Conservation (phyloP, 2,329 filamentous ascomycete genomes). For the Elsinoe perseae region DNA sequence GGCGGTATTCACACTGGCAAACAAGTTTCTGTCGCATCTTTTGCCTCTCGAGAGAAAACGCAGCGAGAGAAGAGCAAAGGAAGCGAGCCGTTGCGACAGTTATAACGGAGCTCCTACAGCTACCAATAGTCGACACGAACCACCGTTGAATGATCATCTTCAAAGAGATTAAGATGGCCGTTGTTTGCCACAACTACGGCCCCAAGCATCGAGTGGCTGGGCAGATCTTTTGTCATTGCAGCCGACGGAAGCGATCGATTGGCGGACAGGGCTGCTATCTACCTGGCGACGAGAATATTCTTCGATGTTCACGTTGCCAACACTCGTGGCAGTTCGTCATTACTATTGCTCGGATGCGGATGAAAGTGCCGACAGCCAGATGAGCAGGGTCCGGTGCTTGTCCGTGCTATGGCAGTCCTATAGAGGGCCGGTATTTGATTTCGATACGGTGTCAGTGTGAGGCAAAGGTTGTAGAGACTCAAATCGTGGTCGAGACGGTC, state of each 20-base stretch:
- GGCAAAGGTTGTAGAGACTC: not conserved
- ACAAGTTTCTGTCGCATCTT: not conserved
- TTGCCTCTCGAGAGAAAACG: not conserved
- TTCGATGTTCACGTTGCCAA: conserved; percentile 13
- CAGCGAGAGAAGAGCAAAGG: not conserved
- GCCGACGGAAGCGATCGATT: not conserved
- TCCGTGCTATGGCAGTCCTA: not conserved
- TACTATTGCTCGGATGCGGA: not conserved
- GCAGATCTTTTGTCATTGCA: not conserved
- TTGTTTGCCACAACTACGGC: not conserved
- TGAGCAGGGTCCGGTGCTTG: not conserved
- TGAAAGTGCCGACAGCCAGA: not conserved
- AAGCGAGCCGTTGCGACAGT: conserved; percentile 5
- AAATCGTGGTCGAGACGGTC: conserved; percentile 1
- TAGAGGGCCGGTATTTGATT: not conserved
- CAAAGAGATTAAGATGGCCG: conserved; percentile 11
- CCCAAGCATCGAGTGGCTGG: not conserved
- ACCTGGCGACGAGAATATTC: conserved; percentile 11
- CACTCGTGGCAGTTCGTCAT: conserved; percentile 10
- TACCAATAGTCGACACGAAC: conserved; percentile 14
- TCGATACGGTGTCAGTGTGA: conserved; percentile 10
- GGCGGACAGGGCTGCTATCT: not conserved
- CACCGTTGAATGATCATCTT: conserved; percentile 10
- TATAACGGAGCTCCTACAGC: conserved; percentile 2
- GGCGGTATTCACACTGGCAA: not conserved